Conservation (phyloP, 1,139 yeast genomes). For the Citeromyces hawaiiensis region DNA sequence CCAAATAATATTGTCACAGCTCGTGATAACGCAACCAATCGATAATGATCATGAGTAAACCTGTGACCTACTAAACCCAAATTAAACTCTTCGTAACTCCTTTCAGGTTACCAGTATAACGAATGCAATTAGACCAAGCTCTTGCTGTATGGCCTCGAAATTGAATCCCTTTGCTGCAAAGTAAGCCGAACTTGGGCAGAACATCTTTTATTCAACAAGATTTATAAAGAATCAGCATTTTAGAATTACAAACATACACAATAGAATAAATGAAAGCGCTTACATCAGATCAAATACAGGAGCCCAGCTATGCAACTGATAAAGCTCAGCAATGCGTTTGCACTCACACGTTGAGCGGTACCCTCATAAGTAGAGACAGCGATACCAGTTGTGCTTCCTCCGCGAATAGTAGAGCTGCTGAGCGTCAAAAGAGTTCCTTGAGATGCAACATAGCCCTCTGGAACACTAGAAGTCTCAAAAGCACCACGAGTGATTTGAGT, state of each 20-base stretch:
- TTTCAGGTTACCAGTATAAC: no score
- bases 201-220: no score
- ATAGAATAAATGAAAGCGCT: neutral
- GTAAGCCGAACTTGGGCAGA: no score
- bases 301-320: neutral
- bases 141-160: no score
- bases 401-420: neutral
- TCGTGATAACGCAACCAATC: no score
- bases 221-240: no score
- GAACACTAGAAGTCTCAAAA: neutral
- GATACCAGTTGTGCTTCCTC: neutral
- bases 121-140: no score
- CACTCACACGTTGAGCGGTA: neutral
- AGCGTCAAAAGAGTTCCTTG: neutral
- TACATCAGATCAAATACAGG: neutral
- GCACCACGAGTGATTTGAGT: neutral
- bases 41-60: no score
- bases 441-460: neutral
- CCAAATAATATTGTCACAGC: no score
- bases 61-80: no score
- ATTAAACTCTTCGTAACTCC: no score
- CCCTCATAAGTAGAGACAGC: neutral
- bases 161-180: no score
- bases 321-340: neutral
- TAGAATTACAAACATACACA: neutral